Percentiles rank a stretch among this genome's conserved stretches.
Evolutionary conservation across 768 basidiomycete genomes (phyloP).

Genomic region (Stropharia rugosoannulata): DNA sequence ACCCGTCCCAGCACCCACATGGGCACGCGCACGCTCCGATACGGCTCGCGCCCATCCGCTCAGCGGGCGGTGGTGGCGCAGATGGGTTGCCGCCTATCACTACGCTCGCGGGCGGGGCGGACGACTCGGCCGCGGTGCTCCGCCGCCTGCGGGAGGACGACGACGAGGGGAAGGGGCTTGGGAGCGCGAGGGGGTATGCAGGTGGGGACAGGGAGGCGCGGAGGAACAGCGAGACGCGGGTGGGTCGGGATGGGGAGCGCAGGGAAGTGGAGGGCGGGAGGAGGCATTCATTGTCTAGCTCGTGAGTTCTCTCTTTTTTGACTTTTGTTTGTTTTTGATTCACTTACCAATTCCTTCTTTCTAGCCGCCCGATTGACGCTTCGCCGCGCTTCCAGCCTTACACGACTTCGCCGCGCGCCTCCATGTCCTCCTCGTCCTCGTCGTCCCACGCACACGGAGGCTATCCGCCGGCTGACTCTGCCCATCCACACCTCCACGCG

Average conservation of each 20-base stretch:
- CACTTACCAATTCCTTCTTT: slow-evolving; percentile 6
- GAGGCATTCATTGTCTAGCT: slow-evolving; percentile 41
- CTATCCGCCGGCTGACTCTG: no score
- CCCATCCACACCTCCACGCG: no score
- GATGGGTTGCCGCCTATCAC: slow-evolving; percentile 71
- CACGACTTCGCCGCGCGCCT: slow-evolving; percentile 9
- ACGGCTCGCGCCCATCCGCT: slow-evolving; percentile 41
- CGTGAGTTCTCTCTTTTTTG: slow-evolving; percentile 26
- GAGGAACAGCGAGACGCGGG: no score
- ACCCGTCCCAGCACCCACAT: no score
- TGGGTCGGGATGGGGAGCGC: not conserved
- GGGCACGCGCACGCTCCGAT: slow-evolving; percentile 14
- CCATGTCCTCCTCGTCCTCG: no score
- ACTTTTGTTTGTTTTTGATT: slow-evolving; percentile 2
- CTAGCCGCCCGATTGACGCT: slow-evolving; percentile 21
- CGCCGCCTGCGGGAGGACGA: slow-evolving; percentile 62
- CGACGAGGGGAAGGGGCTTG: slow-evolving; percentile 23
- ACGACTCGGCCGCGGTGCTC: slow-evolving; percentile 67
- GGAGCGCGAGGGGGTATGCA: slow-evolving; percentile 17
- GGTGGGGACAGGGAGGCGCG: no score
- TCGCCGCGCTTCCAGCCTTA: slow-evolving; percentile 32
- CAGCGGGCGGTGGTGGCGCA: slow-evolving; percentile 25
- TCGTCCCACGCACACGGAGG: no score
- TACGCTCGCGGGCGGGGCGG: slow-evolving; percentile 56
- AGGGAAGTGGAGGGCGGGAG: slow-evolving; percentile 33